Evolutionary conservation across 345 rosid species (phyloP), one percentile per base, ranked within the genome.

Genomic region (Combretum micranthum): DNA sequence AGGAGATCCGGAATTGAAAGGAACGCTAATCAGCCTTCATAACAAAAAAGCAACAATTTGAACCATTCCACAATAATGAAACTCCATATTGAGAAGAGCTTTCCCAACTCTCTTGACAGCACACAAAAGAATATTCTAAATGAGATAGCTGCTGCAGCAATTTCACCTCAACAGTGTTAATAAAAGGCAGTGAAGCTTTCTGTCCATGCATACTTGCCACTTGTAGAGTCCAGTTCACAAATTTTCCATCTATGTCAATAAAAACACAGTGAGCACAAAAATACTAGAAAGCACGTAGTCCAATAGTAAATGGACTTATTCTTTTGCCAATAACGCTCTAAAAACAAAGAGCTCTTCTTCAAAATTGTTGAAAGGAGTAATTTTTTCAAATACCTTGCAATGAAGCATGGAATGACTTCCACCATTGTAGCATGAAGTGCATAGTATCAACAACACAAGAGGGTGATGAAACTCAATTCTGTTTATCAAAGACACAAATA

Each of bases 211-310:
- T 75, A 65, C 97, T 89, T 62, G 82, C 85, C 26, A 89, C 74
- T 20, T 83, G 83, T 62, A 93, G 66, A 16, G 74, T 89, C 99
- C 99, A 93, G 72, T 89, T 93, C 57, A 77, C 74, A 63, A 56
- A 87, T 62, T 62, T 85, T 62, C 80, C 74, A 79, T 93, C 96
- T 88, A 25, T 25, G 83, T 57, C 57, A 61, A 39, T 42, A 53
- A 52, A 53, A 20, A 59, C 57, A 67, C 42, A 60, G 47, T 19
- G 53, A 56, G 55, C 55, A 57, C 69, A 18, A 69, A 45, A 53
- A 60, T 67, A 68, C 64, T 56, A 58, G 8, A 56, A 60, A 7
- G 59, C 57, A 71, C 21, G 37, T 42, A 21, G 25, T 15, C 45
- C 44, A 19, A 20, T 8, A n/a, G n/a, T n/a, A n/a, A n/a, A 18